These are phyloP conservation scores for Penicillium decumbens DNA, from an alignment of 2,329 filamentous ascomycete species.

Conservation along the genomic window DNA sequence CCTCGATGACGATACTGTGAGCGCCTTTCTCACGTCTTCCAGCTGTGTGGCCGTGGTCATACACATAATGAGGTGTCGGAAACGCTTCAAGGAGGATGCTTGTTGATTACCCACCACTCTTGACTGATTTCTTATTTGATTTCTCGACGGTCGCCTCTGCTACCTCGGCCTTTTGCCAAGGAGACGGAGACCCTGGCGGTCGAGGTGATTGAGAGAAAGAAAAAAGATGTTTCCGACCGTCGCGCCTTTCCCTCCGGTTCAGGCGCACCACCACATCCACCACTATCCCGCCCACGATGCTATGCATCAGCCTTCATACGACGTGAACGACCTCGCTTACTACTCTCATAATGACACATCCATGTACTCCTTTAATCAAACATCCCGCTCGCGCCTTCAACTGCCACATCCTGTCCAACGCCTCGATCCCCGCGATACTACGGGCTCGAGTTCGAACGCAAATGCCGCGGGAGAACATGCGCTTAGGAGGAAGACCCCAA, in stretches of 20 bases:
- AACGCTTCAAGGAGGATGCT: constrained; percentile 42
- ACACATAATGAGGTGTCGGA: constrained; percentile 45
- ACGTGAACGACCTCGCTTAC: constrained; percentile 26
- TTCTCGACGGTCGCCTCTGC: constrained; percentile 16
- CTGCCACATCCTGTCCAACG: constrained; percentile 41
- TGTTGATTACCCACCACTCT: constrained; percentile 30
- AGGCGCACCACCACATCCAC: constrained; percentile 39
- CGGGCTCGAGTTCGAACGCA: constrained; percentile 21
- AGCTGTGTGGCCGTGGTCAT: constrained; percentile 10
- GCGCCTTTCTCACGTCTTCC: constrained; percentile 1
- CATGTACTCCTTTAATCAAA: constrained; percentile 26
- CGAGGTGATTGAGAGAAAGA: constrained; percentile 11
- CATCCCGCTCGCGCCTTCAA: constrained; percentile 33
- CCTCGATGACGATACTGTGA: constrained; percentile 15
- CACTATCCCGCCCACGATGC: constrained; percentile 31
- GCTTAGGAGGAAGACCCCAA: constrained; percentile 85
- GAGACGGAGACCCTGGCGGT: constrained; percentile 14
- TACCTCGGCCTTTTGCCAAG: constrained; percentile 9
- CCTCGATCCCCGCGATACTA: constrained; percentile 27
- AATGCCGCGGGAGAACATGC: constrained; percentile 60
- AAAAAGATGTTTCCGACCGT: constrained; percentile 49
- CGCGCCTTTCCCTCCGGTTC: constrained; percentile 42
- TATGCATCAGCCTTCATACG: constrained; percentile 28
- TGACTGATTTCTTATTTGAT: constrained; percentile 22
- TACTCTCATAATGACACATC: constrained; percentile 25